Evolutionary conservation across 495 filamentous ascomycete species (phyloP), one percentile per base, ranked within the genome.

Genomic region (Aspergillus indologenus): DNA sequence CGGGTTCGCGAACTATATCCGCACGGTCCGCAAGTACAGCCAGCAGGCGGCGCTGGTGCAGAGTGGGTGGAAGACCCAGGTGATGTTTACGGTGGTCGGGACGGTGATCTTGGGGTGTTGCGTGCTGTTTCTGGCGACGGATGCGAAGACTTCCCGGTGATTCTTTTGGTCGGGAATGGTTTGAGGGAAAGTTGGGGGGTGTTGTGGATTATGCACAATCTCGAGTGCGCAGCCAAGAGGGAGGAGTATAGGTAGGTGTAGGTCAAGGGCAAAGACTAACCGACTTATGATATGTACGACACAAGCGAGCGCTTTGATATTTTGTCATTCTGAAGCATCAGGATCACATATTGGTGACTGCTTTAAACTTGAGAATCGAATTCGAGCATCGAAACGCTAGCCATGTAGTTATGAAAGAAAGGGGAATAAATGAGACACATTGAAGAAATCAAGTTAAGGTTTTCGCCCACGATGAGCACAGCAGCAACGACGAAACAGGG

Each of bases 21-120:
- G 83, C 62, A 92, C 92, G 1, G 87, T 98, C n/a, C 87, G 82
- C 57, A 87, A 90, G 67, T 98, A 95, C 70, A 86, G 85, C 58
- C 78, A 83, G 40, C 83, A 87, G 62, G 77, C 80, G 23, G 94
- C 94, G 0, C 79, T 98, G 56, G 94, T 98, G 40, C 94, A 98
- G 74, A 90, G 85, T 50, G 94, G 94, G 31, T 93, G 89, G 87
- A 96, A 91, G 75, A 97, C 94, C 40, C 92, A 96, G 71, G 67
- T 84, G 21, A 75, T 92, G 21, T 87, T 96, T 71, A 85, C 83
- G 0, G 74, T 90, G 12, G 84, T 96, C 18, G 86, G 91, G n/a
- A 73, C 81, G 20, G 85, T 82, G 8, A 98, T 98, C 61, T 75
- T 96, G 29, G 90, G 84, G 17, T 86, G 90, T 46, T 96, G 91